These are phyloP conservation scores for Boletus fagicola DNA, from an alignment of 768 basidiomycete species.

Conservation along the genomic window DNA sequence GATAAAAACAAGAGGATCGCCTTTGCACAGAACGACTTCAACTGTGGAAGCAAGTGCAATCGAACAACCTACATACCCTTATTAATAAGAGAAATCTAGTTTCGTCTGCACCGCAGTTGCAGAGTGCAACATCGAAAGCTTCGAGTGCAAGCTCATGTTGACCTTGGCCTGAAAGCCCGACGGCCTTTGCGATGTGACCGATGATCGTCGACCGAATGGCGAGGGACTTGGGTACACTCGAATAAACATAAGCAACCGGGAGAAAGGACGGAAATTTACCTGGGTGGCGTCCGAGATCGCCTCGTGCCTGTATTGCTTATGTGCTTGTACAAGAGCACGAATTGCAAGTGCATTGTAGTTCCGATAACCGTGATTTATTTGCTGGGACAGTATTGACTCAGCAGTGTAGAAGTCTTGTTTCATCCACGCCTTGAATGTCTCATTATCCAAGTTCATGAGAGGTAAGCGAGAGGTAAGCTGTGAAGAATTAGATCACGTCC, in stretches of 20 bases:
- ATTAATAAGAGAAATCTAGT: background rate
- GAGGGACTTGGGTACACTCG: background rate
- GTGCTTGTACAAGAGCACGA: constrained; percentile 1
- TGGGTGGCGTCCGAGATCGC: background rate
- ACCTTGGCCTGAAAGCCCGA: background rate
- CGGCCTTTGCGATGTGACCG: background rate
- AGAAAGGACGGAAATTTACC: background rate
- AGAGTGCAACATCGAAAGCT: background rate
- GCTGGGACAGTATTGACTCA: too few relatives aligned
- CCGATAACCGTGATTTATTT: too few relatives aligned
- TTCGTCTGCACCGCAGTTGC: background rate
- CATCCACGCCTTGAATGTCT: constrained; percentile 1
- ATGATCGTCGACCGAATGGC: background rate
- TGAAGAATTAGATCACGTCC: background rate
- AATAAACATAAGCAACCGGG: background rate
- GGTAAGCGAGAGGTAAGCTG: constrained; percentile 1
- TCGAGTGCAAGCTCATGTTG: background rate
- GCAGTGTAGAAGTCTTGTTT: background rate
- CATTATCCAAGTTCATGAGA: background rate
- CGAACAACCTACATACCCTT: background rate
- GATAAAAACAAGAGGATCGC: background rate
- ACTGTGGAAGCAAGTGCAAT: too few relatives aligned
- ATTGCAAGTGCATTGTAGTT: background rate
- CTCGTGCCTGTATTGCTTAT: background rate
- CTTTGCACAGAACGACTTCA: background rate